Percentiles rank a stretch among this genome's conserved stretches.
These are phyloP conservation scores for Penicillium canariense DNA, from an alignment of 495 filamentous ascomycete species.

Conservation along the genomic window DNA sequence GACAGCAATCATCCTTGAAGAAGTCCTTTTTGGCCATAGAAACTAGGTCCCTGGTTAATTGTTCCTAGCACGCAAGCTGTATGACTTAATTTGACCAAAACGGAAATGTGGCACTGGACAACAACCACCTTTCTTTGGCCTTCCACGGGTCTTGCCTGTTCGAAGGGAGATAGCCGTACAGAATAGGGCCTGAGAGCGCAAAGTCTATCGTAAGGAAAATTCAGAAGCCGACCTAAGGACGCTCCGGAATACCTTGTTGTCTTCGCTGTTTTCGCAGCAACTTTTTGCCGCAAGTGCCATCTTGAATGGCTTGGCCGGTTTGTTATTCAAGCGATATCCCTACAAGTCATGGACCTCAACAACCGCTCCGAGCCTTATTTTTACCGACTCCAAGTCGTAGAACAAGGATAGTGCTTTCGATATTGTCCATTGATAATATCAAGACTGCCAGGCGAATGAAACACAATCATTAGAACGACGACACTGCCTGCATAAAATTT, in stretches of 20 bases:
- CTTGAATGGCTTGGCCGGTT: not conserved
- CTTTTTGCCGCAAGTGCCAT: constrained; percentile 1
- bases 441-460: constrained; percentile 22
- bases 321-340: constrained; percentile 10
- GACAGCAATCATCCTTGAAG: no score
- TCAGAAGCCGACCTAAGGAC: no score
- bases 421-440: constrained; percentile 21
- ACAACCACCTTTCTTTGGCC: no score
- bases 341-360: not conserved
- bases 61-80: no score
- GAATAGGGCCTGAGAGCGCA: no score
- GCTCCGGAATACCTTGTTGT: constrained; percentile 7
- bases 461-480: constrained; percentile 24
- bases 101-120: no score
- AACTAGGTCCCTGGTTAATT: no score
- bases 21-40: constrained; percentile 9
- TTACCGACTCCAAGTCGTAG: not conserved
- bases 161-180: no score
- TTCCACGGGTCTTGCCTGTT: no score
- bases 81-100: no score
- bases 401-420: not conserved
- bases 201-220: no score
- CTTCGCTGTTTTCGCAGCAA: constrained; percentile 7
- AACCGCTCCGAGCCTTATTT: not conserved
- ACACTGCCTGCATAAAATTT: constrained; percentile 13